phyloP scores from a whole-genome alignment of 2,329 filamentous ascomycete species.

The Sclerotinia minor region DNA sequence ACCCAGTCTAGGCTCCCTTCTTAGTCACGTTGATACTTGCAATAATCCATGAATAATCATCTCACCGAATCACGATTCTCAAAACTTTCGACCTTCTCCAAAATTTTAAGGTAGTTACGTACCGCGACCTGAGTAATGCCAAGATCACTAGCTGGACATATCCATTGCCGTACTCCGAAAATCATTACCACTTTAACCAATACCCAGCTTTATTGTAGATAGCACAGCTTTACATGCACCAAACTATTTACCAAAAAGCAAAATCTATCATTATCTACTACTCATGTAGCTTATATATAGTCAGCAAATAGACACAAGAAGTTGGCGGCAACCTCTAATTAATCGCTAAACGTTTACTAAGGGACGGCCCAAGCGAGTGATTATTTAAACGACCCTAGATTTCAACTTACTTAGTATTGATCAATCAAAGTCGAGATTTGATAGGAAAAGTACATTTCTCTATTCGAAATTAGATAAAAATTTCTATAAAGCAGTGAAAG shows the following conservation, averaged over 20 bases:
- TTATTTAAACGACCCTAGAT: background rate
- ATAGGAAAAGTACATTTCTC: too few species aligned
- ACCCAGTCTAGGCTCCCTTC: background rate
- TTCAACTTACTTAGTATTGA: background rate
- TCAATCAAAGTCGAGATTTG: too few species aligned
- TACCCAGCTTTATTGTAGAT: background rate
- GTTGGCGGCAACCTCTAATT: background rate
- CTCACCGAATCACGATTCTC: slow-evolving; percentile 1
- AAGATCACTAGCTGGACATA: slow-evolving; percentile 17
- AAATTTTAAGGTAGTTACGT: background rate
- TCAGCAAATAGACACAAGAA: background rate
- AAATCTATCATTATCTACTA: background rate
- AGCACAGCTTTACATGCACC: background rate
- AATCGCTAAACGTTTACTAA: background rate
- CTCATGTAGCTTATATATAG: background rate
- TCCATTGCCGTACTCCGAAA: background rate
- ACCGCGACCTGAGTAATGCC: background rate
- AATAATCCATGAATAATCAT: slow-evolving; percentile 4
- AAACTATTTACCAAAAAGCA: background rate
- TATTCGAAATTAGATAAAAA: too few species aligned
- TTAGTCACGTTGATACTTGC: slow-evolving; percentile 13
- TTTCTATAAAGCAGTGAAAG: too few species aligned
- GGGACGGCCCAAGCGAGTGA: background rate
- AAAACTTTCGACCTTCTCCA: background rate
- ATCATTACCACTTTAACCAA: background rate